phyloP scores from a whole-genome alignment of 2,329 filamentous ascomycete genomes.

The Beauveria caledonica region DNA sequence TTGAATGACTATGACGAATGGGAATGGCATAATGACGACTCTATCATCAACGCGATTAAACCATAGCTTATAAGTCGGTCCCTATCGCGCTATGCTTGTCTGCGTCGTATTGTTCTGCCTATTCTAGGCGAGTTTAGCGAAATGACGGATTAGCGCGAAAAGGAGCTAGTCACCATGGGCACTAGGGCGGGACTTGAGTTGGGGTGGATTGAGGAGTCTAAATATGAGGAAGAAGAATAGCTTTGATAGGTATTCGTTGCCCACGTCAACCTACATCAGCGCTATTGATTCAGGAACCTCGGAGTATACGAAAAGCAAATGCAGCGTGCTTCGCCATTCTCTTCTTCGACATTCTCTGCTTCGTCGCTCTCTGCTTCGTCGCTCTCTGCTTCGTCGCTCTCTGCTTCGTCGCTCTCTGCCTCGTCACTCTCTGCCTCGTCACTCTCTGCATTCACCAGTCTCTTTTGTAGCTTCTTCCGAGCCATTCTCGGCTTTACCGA shows the following conservation, averaged over 20 bases:
- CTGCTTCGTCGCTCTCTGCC: no score
- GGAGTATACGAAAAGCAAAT: no score
- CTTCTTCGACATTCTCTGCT: no score
- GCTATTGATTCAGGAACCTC: no score
- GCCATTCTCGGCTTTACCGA: no score
- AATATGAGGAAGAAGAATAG: not conserved
- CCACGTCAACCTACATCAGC: not conserved
- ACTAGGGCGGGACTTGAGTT: not conserved
- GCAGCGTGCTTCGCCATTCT: no score
- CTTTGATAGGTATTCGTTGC: not conserved
- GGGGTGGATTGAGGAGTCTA: not conserved
- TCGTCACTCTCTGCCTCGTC: no score
- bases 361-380: no score
- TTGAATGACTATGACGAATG: not conserved
- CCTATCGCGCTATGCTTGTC: not conserved
- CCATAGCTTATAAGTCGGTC: not conserved
- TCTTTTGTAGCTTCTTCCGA: no score
- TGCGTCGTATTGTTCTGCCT: not conserved
- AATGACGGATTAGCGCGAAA: not conserved
- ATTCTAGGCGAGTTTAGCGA: not conserved
- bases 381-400: no score
- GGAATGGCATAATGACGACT: not conserved
- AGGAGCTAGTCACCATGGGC: not conserved
- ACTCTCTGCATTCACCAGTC: no score
- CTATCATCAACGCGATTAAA: not conserved